Evolutionary conservation across 371 early-diverging fungal genomes (phyloP).

Genomic region (Dinochytrium kinnereticum): DNA sequence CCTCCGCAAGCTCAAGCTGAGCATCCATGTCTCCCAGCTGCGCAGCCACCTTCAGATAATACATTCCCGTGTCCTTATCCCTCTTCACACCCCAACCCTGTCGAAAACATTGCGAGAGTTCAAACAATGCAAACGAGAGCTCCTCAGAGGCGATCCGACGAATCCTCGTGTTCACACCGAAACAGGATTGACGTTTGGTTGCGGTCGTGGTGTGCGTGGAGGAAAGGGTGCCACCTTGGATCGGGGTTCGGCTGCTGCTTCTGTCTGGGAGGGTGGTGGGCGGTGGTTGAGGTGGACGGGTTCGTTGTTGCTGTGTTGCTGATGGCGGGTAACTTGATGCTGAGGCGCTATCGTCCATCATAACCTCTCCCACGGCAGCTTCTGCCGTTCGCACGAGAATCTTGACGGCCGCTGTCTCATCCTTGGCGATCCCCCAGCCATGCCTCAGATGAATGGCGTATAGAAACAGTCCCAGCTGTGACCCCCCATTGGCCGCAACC

Average conservation of each 20-base stretch:
- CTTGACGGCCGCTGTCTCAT: slow-evolving; percentile 15
- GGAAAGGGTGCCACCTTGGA: no score
- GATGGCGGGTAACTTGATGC: not conserved
- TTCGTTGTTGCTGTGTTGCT: not conserved
- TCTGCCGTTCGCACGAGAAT: slow-evolving; percentile 25
- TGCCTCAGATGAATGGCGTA: slow-evolving; percentile 88
- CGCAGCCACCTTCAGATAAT: slow-evolving; percentile 88
- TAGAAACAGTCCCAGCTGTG: slow-evolving; percentile 82
- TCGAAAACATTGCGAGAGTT: slow-evolving; percentile 82
- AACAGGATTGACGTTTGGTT: not conserved
- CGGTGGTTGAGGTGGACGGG: not conserved
- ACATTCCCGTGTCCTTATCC: slow-evolving; percentile 72
- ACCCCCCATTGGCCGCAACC: slow-evolving; percentile 73
- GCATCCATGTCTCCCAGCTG: slow-evolving; percentile 90
- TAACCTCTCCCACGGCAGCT: slow-evolving; percentile 18
- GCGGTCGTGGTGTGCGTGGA: not conserved
- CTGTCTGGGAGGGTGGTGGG: no score
- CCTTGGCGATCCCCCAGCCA: slow-evolving; percentile 70
- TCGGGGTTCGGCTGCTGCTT: no score
- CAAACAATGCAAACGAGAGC: slow-evolving; percentile 77
- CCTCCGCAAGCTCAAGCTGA: slow-evolving; percentile 80
- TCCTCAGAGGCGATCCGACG: slow-evolving; percentile 33
- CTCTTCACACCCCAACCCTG: slow-evolving; percentile 94
- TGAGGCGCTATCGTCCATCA: not conserved
- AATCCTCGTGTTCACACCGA: not conserved